Base-by-base conservation (phyloP, 306 rosid species). In the Begonia masoniana region DNA sequence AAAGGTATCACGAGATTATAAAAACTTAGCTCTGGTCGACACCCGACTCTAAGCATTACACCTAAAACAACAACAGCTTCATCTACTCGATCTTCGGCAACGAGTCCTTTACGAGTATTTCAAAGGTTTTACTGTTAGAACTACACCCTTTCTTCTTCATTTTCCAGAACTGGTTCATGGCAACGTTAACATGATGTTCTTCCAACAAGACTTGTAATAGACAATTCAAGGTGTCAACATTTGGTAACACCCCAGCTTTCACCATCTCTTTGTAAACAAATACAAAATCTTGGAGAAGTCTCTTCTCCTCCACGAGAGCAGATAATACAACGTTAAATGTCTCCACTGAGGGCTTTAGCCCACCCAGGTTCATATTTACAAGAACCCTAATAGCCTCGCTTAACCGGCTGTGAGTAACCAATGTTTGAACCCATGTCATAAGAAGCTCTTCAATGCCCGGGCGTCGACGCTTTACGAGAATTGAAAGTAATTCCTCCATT, bases 241-340 rank as follows among this genome's bases (percentile, higher is more conserved):
- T 75, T 10, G 97, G 97, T 10, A 74, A 49, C 31, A 71, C 51
- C 50, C 94, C 84, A 8, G 79, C 75, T 62, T 81, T 85, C 69
- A 91, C 85, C 73, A 91, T 80, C 76, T 91, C 97, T 52, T 91
- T 91, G 68, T 91, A 91, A 63, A 85, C 82, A 62, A 81, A 79
- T 71, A 91, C 59, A 2, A 76, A 71, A 3, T 83, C 77, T 46
- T 54, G 78, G 65, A 85, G 73, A 58, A 65, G 76, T 55, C 79
- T 65, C 58, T 62, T 73, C 56, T 63, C 71, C 48, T 76, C 43
- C 47, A 77, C 82, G 43, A 91, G 73, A 64, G 82, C 77, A 61
- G 74, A 75, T 57, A 85, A 68, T 21, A 91, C 66, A 65, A 57
- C 71, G 72, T 91, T 78, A 60, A 73, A 81, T 60, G 71, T 71